Evolutionary conservation across 2,329 filamentous ascomycete species (phyloP).

Genomic region (Talaromyces amestolkiae): DNA sequence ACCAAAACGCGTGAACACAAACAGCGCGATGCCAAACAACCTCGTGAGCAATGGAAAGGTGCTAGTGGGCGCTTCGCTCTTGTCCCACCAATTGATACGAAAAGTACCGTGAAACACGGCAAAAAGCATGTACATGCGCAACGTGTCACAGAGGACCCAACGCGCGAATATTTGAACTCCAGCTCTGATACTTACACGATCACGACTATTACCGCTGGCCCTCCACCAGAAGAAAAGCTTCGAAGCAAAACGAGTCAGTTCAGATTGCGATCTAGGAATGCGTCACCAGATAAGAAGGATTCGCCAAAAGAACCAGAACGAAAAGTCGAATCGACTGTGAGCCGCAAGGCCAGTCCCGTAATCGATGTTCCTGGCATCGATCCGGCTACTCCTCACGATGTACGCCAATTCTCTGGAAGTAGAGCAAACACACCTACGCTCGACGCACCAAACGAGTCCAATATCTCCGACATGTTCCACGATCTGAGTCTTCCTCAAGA

Average conservation of each 20-base stretch:
- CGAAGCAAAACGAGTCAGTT: conserved; percentile 13
- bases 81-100: conserved; percentile 64
- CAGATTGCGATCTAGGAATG: conserved; percentile 11
- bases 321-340: neutral
- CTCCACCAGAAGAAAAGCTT: conserved; percentile 12
- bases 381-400: neutral
- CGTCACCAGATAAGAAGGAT: conserved; percentile 3
- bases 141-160: conserved; percentile 40
- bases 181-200: conserved; percentile 15
- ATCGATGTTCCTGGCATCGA: neutral
- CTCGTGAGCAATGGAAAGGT: conserved; percentile 65
- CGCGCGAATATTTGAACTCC: neutral
- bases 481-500: conserved; percentile 49
- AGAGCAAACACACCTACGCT: neutral
- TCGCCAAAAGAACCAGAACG: neutral
- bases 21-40: conserved; percentile 31
- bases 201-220: conserved; percentile 17
- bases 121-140: conserved; percentile 30
- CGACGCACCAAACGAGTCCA: neutral
- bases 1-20: conserved; percentile 30
- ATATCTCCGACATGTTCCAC: conserved; percentile 34
- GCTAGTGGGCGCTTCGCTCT: conserved; percentile 66
- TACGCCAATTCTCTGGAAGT: neutral
- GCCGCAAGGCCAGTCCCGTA: neutral
- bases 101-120: conserved; percentile 25